Base-by-base conservation (phyloP, 441 rosid genomes). In the Pelargonium fulgidum region DNA sequence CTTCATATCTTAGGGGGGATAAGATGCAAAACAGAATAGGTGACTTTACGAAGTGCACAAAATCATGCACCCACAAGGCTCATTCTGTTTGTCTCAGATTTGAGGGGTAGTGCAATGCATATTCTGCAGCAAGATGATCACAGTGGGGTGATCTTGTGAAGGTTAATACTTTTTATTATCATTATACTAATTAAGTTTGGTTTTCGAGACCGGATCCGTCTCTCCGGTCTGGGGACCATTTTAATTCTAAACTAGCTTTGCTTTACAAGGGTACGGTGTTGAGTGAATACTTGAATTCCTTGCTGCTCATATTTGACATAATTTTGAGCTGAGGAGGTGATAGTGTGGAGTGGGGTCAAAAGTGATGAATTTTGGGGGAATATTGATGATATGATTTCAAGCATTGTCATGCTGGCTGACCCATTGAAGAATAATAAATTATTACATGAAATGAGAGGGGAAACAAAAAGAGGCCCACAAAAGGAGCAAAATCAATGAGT, bases 1-100 rank as follows among this genome's bases (percentile, higher is more conserved):
- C 73, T 75, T 42, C 70, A 26, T 64, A 39, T 4, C 33, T 22
- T 41, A 68, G 64, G 48, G 29, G 65, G 44, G 22, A 47, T 39
- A 5, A 26, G 17, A 10, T 71, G 61, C 65, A n/a, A n/a, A 41
- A 65, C 68, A 59, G 16, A 13, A 63, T 56, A 2, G 52, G 33
- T 62, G 20, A 68, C 76, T 36, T 62, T 68, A 22, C 64, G 66
- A 48, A 14, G 56, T 48, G 56, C 56, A 48, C 56, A 48, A 2
- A 12, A 48, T 48, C 56, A 48, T 48, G 16, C 56, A 12, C 56
- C 56, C 56, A 48, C 56, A 48, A 48, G 4, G 16, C 56, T 48
- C 56, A 48, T 48, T 48, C 56, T n/a, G 4, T 48, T 48, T 48
- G 56, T 48, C 56, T 48, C 17, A 12, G 17, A 48, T 48, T 48